Percentiles rank a stretch among this genome's conserved stretches.
Conservation (phyloP, 257 asterid genomes). For the Nicotiana undulata region DNA sequence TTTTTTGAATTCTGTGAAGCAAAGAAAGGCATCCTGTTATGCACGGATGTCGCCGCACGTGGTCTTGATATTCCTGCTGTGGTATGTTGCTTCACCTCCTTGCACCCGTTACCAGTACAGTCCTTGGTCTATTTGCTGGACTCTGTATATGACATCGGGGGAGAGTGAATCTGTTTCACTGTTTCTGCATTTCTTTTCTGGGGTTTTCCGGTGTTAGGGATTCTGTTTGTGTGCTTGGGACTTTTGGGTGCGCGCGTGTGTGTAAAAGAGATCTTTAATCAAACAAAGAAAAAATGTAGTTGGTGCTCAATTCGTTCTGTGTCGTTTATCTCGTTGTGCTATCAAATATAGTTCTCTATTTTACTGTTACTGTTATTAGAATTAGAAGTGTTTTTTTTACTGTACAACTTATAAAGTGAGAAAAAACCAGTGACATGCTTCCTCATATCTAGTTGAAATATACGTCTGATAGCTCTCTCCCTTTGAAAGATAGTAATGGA, state of each 20-base stretch:
- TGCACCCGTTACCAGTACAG: background rate
- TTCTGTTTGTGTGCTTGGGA: too few relatives aligned
- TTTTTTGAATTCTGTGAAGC: constrained; percentile 81
- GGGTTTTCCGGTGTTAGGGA: background rate
- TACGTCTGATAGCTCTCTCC: background rate
- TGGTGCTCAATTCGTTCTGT: background rate
- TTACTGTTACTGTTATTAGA: background rate
- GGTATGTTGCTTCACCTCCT: constrained; percentile 43
- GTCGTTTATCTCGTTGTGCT: background rate
- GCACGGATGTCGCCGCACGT: constrained; percentile 98
- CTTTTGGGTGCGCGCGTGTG: background rate
- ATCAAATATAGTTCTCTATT: background rate
- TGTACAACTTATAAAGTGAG: background rate
- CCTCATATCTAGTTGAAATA: background rate
- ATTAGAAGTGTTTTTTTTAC: background rate
- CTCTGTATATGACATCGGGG: background rate
- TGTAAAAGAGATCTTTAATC: background rate
- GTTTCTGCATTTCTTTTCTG: background rate
- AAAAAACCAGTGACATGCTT: background rate
- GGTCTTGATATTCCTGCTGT: constrained; percentile 97
- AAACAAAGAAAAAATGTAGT: background rate
- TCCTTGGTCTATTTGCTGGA: background rate
- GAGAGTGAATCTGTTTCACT: background rate
- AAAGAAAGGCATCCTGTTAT: constrained; percentile 74
- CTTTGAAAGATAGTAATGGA: background rate